Base-by-base conservation (phyloP, 1,139 yeast species). In the Geotrichum citri-aurantii region DNA sequence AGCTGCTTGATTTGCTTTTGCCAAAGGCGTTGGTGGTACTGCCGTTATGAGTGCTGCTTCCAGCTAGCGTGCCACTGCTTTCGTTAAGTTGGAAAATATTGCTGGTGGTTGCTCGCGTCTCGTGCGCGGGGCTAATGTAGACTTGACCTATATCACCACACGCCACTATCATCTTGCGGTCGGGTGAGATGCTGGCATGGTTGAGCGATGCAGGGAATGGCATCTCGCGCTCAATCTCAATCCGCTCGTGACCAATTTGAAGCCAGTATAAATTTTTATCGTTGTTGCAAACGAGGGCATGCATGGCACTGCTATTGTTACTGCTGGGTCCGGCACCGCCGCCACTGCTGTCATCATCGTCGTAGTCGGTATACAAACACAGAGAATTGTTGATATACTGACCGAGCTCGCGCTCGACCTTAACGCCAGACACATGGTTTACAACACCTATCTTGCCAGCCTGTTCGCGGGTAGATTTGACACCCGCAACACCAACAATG, bases 321-420 rank as follows among this genome's bases (percentile, higher is more conserved):
- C 21, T 19, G 24, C 47, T 23, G 31, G 21, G 17, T 40, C 48
- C 26, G 47, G 2, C 10, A 10, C 40, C 21, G 17, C 27, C 33
- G 21, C 29, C 11, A 14, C 33, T n/a, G 31, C 6, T 26, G 17
- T 54, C 60, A 10, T 56, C 47, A 3, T 55, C 59, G 62, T 69
- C 65, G 10, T 79, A 70, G 6, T 65, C 64, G 51, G 75, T 75
- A 68, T 79, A 78, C 29, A 88, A 71, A 0, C 85, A 76, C n/a
- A 90, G 95, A 54, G 89, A 83, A 71, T 91, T 91, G 71, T 90
- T 90, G 66, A 91, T 89, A 75, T 85, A 82, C 54, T 86, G 88
- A 0, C 97, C 97, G 50, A 90, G 73, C 56, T 81, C 81, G 31
- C 81, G 79, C 17, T 52, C 56, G 54, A 77, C 73, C 10, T 77